Conservation (phyloP, 495 filamentous ascomycete species). For the Annulohypoxylon bovei region DNA sequence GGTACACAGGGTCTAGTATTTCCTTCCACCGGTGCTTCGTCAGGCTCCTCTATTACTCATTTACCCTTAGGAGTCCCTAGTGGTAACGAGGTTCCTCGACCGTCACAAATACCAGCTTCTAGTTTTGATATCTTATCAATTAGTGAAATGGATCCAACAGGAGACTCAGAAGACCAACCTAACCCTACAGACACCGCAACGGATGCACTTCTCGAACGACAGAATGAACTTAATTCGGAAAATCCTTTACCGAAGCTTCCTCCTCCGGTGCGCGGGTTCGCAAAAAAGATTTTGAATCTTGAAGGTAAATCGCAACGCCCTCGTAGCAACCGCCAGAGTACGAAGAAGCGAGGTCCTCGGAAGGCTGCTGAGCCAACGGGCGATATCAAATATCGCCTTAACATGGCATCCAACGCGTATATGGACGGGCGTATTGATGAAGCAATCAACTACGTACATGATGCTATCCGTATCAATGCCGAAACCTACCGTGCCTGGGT, state of each 20-base stretch:
- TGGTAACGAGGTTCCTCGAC: neutral
- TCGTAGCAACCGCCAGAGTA: conserved; percentile 24
- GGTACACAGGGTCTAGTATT: neutral
- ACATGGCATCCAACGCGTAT: conserved; percentile 75
- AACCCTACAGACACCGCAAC: conserved; percentile 22
- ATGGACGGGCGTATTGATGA: conserved; percentile 71
- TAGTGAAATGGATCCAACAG: neutral
- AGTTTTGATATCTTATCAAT: neutral
- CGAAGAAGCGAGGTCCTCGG: conserved; percentile 67
- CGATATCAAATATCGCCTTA: conserved; percentile 77
- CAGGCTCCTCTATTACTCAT: neutral
- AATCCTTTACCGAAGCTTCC: conserved; percentile 32
- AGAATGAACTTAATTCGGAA: conserved; percentile 29
- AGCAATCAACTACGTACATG: conserved; percentile 68
- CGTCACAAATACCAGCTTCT: neutral
- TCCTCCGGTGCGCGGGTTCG: conserved; percentile 17
- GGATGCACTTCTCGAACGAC: conserved; percentile 35
- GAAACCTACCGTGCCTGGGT: conserved; percentile 85
- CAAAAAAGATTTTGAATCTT: conserved; percentile 19
- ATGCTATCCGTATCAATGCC: conserved; percentile 82
- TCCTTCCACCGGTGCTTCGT: neutral
- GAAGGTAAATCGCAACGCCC: conserved; percentile 22
- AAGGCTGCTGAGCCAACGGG: conserved; percentile 75
- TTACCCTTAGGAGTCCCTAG: neutral
- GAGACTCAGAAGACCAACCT: conserved; percentile 10